A percentile compares a stretch with the other conserved stretches of the same genome.
These are phyloP conservation scores for Tolypocladium paradoxum DNA, from an alignment of 2,329 filamentous ascomycete genomes.

Conservation along the genomic window DNA sequence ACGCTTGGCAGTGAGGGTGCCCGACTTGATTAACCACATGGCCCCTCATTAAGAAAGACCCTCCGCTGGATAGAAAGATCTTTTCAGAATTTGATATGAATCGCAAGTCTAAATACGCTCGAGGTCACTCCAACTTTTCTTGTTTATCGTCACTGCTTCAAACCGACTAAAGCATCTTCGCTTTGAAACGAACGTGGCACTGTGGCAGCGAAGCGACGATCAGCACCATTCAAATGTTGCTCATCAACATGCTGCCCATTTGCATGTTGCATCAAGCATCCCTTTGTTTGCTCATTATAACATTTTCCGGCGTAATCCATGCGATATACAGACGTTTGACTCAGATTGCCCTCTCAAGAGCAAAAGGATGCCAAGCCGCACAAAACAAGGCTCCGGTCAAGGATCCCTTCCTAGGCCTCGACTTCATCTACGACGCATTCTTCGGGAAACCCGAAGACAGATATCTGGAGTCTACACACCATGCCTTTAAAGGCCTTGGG, in stretches of 20 bases:
- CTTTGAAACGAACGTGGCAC: background rate
- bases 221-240: background rate
- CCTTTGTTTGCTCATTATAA: slow-evolving; percentile 7
- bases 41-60: background rate
- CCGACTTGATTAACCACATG: background rate
- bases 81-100: background rate
- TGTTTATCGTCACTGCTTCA: background rate
- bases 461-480: slow-evolving; percentile 17
- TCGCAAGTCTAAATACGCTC: background rate
- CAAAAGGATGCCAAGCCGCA: slow-evolving; percentile 12
- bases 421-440: slow-evolving; percentile 21
- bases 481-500: slow-evolving; percentile 16
- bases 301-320: slow-evolving; percentile 6
- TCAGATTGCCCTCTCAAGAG: slow-evolving; percentile 9
- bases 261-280: background rate
- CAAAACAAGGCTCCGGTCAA: slow-evolving; percentile 13
- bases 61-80: rapidly evolving
- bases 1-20: background rate
- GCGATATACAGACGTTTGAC: slow-evolving; percentile 6
- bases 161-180: background rate
- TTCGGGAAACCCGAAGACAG: slow-evolving; percentile 13
- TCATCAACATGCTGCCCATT: background rate
- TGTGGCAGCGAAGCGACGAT: background rate
- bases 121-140: background rate
- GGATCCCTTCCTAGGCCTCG: slow-evolving; percentile 22